These are phyloP conservation scores for Saccharomycopsis guyanensis DNA, from an alignment of 805 yeast genomes.

Conservation along the genomic window DNA sequence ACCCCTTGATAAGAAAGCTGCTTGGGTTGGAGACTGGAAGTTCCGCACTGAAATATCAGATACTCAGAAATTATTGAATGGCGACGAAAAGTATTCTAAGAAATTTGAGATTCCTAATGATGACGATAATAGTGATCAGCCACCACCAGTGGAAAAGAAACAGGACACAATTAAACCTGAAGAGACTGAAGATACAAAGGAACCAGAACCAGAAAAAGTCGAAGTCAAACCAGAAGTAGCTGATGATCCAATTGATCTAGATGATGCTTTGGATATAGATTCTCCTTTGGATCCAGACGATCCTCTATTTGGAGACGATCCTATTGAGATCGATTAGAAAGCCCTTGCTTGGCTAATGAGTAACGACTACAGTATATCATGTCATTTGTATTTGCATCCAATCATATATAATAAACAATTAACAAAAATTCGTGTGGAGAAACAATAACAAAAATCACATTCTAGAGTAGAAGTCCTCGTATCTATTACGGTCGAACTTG, in stretches of 20 bases:
- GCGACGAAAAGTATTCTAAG: slow-evolving; percentile 6
- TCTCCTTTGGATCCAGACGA: background rate
- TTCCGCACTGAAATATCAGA: slow-evolving; percentile 39
- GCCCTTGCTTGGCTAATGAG: background rate
- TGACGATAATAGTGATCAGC: background rate
- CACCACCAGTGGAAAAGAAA: background rate
- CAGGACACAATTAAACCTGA: background rate
- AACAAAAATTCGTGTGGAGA: background rate
- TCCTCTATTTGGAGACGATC: slow-evolving; percentile 1
- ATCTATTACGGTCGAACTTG: slow-evolving; percentile 21
- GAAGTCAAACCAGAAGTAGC: too few relatives aligned
- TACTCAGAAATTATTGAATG: slow-evolving; percentile 26
- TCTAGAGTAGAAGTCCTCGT: slow-evolving; percentile 21
- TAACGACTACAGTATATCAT: background rate
- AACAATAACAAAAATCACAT: slow-evolving; percentile 10
- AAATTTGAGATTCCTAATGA: slow-evolving; percentile 1
- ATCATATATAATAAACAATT: too few relatives aligned
- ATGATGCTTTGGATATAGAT: background rate
- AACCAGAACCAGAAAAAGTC: background rate
- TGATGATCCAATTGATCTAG: background rate
- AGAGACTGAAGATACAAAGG: background rate
- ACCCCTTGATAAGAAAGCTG: slow-evolving; percentile 61
- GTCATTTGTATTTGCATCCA: too few relatives aligned
- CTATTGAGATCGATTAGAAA: slow-evolving; percentile 1
- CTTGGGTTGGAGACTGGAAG: slow-evolving; percentile 55